Evolutionary conservation across 139 green algal genomes (phyloP), one percentile per base, ranked within the genome.

Genomic region (Eudorina sp.): DNA sequence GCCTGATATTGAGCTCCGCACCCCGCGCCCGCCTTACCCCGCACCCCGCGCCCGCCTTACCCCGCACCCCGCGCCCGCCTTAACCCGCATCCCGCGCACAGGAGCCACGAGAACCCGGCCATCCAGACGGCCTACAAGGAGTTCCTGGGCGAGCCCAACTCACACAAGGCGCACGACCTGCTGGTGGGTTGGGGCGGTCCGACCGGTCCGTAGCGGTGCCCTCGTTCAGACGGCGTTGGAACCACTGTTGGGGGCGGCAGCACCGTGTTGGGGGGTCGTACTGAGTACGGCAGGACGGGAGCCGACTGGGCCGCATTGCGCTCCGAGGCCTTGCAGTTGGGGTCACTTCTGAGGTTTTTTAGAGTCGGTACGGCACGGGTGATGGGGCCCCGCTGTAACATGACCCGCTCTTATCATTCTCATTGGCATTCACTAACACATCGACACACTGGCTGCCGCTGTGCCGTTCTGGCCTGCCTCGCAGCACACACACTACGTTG

Each of bases 401-500:
- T 14, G 7, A 14, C 1, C 8, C 21, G 11, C 38, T 31, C 40
- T 53, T 79, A 9, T 51, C 31, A 40, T 13, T 76, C 11, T 48
- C 68, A 19, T 78, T 41, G 7, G 13, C 34, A 29, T 48, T 31
- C 18, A 48, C 23, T 55, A 40, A 62, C 16, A 18, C 29, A 38
- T n/a, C n/a, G n/a, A n/a, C 21, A 60, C 25, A 16, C 19, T 19
- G 1, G 43, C 2, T 34, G 16, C 25, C 41, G 2, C n/a, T 64
- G 27, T 36, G 27, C 27, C 25, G 25, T 31, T 11, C 34, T 55
- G 9, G 1, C 70, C 21, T 21, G 41, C 11, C 51, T 21, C 76
- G 76, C 76, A 84, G 84, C 94, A 96, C 90, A 96, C 94, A 0
- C 82, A 85, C 90, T 96, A 95, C 86, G 88, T 93, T n/a, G 6